These are phyloP conservation scores for Stramenopiles sp. DNA, from an alignment of 352 stramenopile species.

Conservation along the genomic window DNA sequence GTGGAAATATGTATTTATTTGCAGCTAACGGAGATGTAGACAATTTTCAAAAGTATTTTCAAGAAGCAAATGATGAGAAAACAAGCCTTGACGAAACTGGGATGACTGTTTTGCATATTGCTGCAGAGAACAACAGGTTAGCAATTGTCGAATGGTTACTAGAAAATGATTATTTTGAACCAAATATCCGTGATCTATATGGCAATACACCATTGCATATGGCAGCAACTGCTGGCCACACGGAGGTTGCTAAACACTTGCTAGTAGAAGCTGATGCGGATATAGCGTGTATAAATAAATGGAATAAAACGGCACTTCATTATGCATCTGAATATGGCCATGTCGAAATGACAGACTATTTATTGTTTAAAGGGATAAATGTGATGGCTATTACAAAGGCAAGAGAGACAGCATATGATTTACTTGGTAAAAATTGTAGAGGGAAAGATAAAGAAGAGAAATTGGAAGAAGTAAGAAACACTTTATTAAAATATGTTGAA, in stretches of 20 bases:
- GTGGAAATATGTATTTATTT: no score
- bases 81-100: neutral
- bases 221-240: neutral
- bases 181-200: neutral
- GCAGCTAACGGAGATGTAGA: neutral
- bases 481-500: neutral
- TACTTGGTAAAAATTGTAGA: neutral
- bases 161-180: neutral
- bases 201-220: neutral
- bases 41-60: neutral
- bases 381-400: neutral
- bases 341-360: neutral
- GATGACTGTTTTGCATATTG: neutral
- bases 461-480: neutral
- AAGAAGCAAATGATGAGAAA: neutral
- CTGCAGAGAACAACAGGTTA: neutral
- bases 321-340: neutral
- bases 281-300: neutral
- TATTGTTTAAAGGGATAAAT: neutral
- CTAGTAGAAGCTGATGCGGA: neutral
- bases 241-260: neutral
- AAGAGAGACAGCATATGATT: neutral
- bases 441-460: neutral
- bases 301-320: neutral
- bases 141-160: neutral